These are phyloP conservation scores for Ogataea philodendri DNA, from an alignment of 805 yeast genomes.

Conservation along the genomic window DNA sequence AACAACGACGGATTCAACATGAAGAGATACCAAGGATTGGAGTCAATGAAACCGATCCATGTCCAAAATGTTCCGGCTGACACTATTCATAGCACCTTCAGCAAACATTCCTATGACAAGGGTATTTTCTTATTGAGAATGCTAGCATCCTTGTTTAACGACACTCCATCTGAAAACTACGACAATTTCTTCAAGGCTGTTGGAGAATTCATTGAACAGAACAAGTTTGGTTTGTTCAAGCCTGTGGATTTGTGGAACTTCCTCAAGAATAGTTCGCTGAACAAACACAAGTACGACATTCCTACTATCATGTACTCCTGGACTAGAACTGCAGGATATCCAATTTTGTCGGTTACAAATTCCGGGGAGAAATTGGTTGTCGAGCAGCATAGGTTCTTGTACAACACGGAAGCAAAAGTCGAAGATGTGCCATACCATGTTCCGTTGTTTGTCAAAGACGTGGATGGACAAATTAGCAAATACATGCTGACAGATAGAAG, in stretches of 20 bases:
- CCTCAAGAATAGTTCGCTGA: constrained; percentile 28
- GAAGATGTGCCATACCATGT: constrained; percentile 63
- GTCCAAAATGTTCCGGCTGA: constrained; percentile 36
- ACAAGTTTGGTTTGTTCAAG: constrained; percentile 41
- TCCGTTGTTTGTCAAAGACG: constrained; percentile 48
- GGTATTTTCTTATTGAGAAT: constrained; percentile 56
- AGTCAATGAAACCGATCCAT: constrained; percentile 39
- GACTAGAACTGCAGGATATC: constrained; percentile 60
- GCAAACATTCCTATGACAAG: constrained; percentile 52
- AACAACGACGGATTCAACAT: constrained; percentile 27
- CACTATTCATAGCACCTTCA: constrained; percentile 47
- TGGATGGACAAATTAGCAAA: constrained; percentile 37
- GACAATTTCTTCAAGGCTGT: constrained; percentile 34
- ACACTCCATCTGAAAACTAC: constrained; percentile 32
- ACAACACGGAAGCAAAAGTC: constrained; percentile 28
- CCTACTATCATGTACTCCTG: constrained; percentile 55
- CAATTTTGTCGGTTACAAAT: constrained; percentile 42
- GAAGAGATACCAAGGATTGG: constrained; percentile 35
- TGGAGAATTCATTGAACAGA: constrained; percentile 37
- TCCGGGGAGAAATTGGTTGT: constrained; percentile 32
- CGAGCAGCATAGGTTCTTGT: constrained; percentile 40
- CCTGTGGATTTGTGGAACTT: constrained; percentile 54
- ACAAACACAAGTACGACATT: constrained; percentile 40
- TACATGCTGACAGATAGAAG: constrained; percentile 45
- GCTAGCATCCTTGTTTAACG: constrained; percentile 44